Evolutionary conservation across 106 monocot genomes (phyloP), one percentile per base, ranked within the genome.

Genomic region (Dendrobium catenatum): DNA sequence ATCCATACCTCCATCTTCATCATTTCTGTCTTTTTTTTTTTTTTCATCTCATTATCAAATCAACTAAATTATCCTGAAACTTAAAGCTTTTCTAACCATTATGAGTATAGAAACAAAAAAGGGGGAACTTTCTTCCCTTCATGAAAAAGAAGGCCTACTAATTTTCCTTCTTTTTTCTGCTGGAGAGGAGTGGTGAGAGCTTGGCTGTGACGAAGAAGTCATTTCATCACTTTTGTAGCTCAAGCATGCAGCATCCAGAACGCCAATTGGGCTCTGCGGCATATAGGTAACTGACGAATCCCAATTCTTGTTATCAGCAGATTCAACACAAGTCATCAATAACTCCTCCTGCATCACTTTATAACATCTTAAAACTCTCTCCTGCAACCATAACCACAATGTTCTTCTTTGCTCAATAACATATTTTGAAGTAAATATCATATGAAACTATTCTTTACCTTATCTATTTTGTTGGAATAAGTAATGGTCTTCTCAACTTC

Each of bases 221-320:
- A 54, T 74, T 16, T 90, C 89, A 51, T 86, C 91, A 76, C 93
- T 96, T 79, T 83, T 89, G 54, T 88, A 93, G 81, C 89, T 93
- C 80, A 85, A 55, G 82, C 91, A 90, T 51, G 88, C 89, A 75
- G 88, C 93, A 85, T 93, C 93, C 13, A 93, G 61, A 56, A 92
- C 92, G 9, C 92, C 94, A 91, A 87, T 91, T 47, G 97, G 97
- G 80, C 97, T 98, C 33, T 81, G 85, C 44, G 92, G 92, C 33
- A 78, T 80, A 68, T 86, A 88, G 44, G 92, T 81, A 59, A 83
- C 73, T 37, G 85, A 81, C 29, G 72, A 43, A 44, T 79, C 78
- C 42, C 51, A 75, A 84, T 31, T 77, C 78, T 85, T 85, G 17
- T 42, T 47, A 79, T 82, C 11, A 37, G 80, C 5, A 20, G 42